Conservation (phyloP, 2,329 filamentous ascomycete species). For the Neonectria coccinea region DNA sequence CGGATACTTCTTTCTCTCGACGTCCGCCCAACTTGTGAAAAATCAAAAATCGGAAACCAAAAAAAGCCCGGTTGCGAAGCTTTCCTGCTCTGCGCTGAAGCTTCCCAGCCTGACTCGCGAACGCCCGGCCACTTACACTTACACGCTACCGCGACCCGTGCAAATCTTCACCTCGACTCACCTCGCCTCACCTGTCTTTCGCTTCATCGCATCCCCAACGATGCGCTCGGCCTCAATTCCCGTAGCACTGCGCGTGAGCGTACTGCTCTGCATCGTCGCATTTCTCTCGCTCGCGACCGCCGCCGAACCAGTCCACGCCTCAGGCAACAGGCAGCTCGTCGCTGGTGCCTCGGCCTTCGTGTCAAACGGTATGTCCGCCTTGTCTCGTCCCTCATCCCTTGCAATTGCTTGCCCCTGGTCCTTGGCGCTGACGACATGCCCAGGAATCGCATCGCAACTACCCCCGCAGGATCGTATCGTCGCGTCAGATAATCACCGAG, state of each 20-base stretch:
- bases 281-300: slow-evolving; percentile 27
- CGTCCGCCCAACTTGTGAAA: background rate
- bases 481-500: slow-evolving; percentile 83
- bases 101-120: background rate
- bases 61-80: background rate
- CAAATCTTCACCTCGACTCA: slow-evolving; percentile 5
- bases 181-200: background rate
- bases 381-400: background rate
- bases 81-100: slow-evolving; percentile 1
- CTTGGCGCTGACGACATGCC: slow-evolving; percentile 25
- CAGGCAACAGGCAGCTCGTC: slow-evolving; percentile 28
- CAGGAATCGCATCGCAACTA: slow-evolving; percentile 80
- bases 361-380: slow-evolving; percentile 36
- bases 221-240: slow-evolving; percentile 35
- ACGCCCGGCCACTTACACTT: background rate
- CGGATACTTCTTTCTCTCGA: background rate
- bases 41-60: background rate
- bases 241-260: slow-evolving; percentile 18
- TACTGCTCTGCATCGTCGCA: slow-evolving; percentile 34
- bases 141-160: slow-evolving; percentile 7
- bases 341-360: slow-evolving; percentile 38
- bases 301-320: slow-evolving; percentile 31
- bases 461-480: slow-evolving; percentile 77
- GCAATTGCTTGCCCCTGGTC: background rate
- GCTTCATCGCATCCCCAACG: slow-evolving; percentile 12